Conservation (phyloP, 2,329 filamentous ascomycete genomes). For the Pseudonectria foliicola region DNA sequence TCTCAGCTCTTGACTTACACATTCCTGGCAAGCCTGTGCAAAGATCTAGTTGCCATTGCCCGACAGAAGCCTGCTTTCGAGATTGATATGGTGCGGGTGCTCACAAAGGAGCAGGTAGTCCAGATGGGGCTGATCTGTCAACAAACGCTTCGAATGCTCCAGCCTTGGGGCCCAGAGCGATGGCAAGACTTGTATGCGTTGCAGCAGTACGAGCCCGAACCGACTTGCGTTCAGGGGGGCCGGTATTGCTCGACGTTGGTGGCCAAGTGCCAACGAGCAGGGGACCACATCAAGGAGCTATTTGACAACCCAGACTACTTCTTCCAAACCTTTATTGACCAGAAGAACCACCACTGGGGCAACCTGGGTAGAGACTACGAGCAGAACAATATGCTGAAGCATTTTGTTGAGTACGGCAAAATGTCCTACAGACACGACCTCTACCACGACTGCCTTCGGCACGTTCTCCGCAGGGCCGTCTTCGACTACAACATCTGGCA, state of each 20-base stretch:
- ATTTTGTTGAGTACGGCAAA: constrained; percentile 6
- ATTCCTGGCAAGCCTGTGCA: constrained; percentile 11
- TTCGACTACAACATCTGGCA: constrained; percentile 16
- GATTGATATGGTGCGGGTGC: neutral
- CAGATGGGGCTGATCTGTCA: too few species aligned
- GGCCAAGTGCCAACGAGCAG: constrained; percentile 6
- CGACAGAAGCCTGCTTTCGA: neutral
- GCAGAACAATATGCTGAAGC: neutral
- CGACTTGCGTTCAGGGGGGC: neutral
- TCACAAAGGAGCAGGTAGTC: too few species aligned
- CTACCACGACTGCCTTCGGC: constrained; percentile 12
- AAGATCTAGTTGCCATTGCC: constrained; percentile 1
- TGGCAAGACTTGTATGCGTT: constrained; percentile 9
- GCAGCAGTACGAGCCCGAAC: constrained; percentile 10
- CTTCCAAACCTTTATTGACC: constrained; percentile 7
- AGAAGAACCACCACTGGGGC: constrained; percentile 17
- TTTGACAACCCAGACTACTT: constrained; percentile 17
- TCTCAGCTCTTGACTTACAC: constrained; percentile 10
- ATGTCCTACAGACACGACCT: constrained; percentile 1
- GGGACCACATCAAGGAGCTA: constrained; percentile 9
- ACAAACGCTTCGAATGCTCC: too few species aligned
- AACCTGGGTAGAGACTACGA: constrained; percentile 9
- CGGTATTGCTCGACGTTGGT: constrained; percentile 3
- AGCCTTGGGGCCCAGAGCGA: neutral
- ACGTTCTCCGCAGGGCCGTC: constrained; percentile 11